Percentiles rank a stretch among this genome's conserved stretches.
These are phyloP conservation scores for Tilletia caries DNA, from an alignment of 1,284 basidiomycete species.

Conservation along the genomic window DNA sequence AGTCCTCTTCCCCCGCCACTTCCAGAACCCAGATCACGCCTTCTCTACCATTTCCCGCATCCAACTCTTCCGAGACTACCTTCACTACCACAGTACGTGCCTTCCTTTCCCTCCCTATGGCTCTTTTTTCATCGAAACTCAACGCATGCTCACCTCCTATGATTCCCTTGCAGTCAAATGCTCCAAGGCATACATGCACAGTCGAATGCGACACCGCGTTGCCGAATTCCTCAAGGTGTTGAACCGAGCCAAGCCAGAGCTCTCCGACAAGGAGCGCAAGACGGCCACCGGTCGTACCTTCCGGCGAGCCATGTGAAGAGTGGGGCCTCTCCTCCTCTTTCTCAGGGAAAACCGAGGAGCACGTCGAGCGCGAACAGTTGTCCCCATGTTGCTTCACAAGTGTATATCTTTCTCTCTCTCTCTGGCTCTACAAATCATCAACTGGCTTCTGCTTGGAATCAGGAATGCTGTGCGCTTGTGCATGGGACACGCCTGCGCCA, in stretches of 20 bases:
- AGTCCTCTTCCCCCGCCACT: constrained; percentile 96
- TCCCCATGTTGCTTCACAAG: too few species aligned
- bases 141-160: not conserved
- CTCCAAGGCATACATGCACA: constrained; percentile 99
- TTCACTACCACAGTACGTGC: constrained; percentile 76
- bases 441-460: too few species aligned
- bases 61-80: constrained; percentile 93
- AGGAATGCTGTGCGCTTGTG: too few species aligned
- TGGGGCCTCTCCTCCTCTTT: not conserved
- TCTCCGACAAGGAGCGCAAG: constrained; percentile 76
- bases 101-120: not conserved
- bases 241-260: constrained; percentile 95
- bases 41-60: constrained; percentile 89
- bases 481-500: too few species aligned
- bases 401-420: too few species aligned
- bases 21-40: constrained; percentile 70
- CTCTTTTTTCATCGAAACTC: not conserved
- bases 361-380: too few species aligned
- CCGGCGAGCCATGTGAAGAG: constrained; percentile 13
- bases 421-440: too few species aligned
- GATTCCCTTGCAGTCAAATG: constrained; percentile 71
- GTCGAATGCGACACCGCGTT: constrained; percentile 89
- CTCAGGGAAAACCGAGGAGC: too few species aligned
- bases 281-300: constrained; percentile 65
- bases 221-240: constrained; percentile 96